A percentile compares a stretch with the other conserved stretches of the same genome.
These are phyloP conservation scores for Rubia occidens DNA, from an alignment of 305 asterid species.

Conservation along the genomic window DNA sequence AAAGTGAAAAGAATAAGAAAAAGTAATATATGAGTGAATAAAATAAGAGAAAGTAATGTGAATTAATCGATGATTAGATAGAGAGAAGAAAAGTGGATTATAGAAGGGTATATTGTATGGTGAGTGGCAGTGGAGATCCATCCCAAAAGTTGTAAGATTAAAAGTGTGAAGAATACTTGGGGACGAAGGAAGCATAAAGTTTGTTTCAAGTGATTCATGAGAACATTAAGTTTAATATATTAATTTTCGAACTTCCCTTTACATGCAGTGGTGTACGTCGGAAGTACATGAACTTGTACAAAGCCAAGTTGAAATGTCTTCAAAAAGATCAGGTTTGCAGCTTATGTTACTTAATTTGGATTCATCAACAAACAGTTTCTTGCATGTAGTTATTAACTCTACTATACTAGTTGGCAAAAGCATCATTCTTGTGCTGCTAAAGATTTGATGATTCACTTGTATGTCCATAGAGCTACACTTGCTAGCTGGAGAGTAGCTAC, in stretches of 20 bases:
- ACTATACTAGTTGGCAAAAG: not conserved
- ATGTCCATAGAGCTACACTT: not conserved
- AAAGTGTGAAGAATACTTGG: not conserved
- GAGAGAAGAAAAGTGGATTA: not conserved
- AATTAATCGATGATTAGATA: not conserved
- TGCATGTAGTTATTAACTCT: not conserved
- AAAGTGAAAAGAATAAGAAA: not conserved
- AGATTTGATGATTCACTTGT: not conserved
- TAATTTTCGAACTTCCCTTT: constrained; percentile 11
- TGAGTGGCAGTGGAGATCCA: not conserved
- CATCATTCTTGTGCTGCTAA: not conserved
- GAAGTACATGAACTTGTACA: constrained; percentile 71
- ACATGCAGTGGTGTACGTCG: constrained; percentile 59
- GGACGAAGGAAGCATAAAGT: not conserved
- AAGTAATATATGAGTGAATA: not conserved
- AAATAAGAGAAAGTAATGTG: not conserved
- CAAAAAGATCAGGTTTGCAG: constrained; percentile 69
- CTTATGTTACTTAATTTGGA: constrained; percentile 14
- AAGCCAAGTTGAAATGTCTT: constrained; percentile 73
- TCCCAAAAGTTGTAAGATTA: not conserved
- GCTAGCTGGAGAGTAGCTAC: not conserved
- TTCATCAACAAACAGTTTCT: not conserved
- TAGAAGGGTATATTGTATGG: too few relatives aligned
- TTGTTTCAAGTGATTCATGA: not conserved
- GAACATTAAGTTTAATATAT: not conserved